Base-by-base conservation (phyloP, 2,329 filamentous ascomycete genomes). In the Chaetomiaceae sp. region DNA sequence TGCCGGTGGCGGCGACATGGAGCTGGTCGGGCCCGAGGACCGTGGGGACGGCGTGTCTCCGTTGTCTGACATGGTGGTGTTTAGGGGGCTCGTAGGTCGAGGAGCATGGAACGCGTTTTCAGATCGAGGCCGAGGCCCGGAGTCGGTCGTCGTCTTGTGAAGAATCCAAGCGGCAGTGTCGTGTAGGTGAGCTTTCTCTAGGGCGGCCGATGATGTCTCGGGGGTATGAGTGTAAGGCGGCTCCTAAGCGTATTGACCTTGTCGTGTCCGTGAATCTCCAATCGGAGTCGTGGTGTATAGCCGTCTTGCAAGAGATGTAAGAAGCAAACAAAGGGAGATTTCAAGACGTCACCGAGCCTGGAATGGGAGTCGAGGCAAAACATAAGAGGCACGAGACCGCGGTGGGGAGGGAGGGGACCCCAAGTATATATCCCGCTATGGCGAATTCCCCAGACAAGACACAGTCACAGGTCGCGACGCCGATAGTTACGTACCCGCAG, bases 21-120 rank as follows among this genome's bases (percentile, higher is more conserved):
- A 56, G 36, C 50, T 42, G n/a, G 54, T 33, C 19, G 23, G 46
- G 12, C 19, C 50, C 3, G 50, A 53, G 4, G 54, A 56, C 36
- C 50, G 50, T 7, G 54, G 54, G 22, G 54, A 56, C 5, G 50
- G 54, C 5, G 50, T 47, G 19, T 56, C 54, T 36, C 54, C 50
- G 50, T 47, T 20, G 25, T 56, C 54, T 9, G 54, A 56, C 54
- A 56, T 56, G 15, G 34, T 56, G 50, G 14, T 31, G 27, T 31
- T 7, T 3, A 23, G 36, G 19, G 12, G 7, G 3, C 23, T 20
- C 8, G 45, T 40, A 36, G 20, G 42, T 31, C 23, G 25, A 25
- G 15, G 19, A 23, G n/a, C 49, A 37, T 45, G 33, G n/a, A 29
- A 46, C 15, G 19, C 20, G 40, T 34, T 4, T 14, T 44, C 17